phyloP scores from a whole-genome alignment of 2,329 filamentous ascomycete species.

The Trichoderma sp. region DNA sequence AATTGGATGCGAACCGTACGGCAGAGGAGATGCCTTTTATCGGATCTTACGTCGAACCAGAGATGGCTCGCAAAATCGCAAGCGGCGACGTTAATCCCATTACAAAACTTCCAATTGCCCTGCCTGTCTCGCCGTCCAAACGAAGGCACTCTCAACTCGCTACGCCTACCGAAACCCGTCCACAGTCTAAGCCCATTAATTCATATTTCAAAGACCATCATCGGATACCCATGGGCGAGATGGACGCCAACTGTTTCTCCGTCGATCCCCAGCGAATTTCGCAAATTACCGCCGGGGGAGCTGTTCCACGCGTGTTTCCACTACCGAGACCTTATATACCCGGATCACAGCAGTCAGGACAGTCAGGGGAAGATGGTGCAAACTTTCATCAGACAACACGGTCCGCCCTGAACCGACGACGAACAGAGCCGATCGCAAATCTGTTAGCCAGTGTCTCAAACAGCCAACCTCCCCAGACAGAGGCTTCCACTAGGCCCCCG shows the following conservation, averaged over 20 bases:
- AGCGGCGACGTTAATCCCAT: slow-evolving; percentile 84
- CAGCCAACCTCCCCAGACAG: slow-evolving; percentile 28
- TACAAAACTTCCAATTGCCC: slow-evolving; percentile 69
- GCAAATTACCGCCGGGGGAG: slow-evolving; percentile 51
- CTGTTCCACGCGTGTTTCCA: slow-evolving; percentile 59
- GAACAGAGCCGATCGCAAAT: slow-evolving; percentile 54
- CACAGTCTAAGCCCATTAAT: slow-evolving; percentile 52
- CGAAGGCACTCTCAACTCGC: slow-evolving; percentile 44
- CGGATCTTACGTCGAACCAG: slow-evolving; percentile 68
- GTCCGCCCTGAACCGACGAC: slow-evolving; percentile 45
- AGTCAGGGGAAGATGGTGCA: slow-evolving; percentile 24
- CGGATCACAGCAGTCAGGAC: slow-evolving; percentile 33
- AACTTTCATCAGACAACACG: slow-evolving; percentile 21
- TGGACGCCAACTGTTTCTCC: slow-evolving; percentile 63
- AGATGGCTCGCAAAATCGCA: slow-evolving; percentile 73
- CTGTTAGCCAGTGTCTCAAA: slow-evolving; percentile 40
- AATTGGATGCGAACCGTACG: slow-evolving; percentile 62
- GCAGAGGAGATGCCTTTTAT: slow-evolving; percentile 78
- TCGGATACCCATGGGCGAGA: slow-evolving; percentile 61
- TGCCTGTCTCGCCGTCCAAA: slow-evolving; percentile 46
- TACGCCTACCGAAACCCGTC: slow-evolving; percentile 29
- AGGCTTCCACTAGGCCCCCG: slow-evolving; percentile 43
- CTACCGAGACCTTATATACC: slow-evolving; percentile 60
- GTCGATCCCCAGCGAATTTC: slow-evolving; percentile 52
- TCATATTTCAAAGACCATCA: slow-evolving; percentile 54